A percentile compares a stretch with the other conserved stretches of the same genome.
Conservation (phyloP, 163 green algal genomes). For the Chlamydomonas reinhardtii region DNA sequence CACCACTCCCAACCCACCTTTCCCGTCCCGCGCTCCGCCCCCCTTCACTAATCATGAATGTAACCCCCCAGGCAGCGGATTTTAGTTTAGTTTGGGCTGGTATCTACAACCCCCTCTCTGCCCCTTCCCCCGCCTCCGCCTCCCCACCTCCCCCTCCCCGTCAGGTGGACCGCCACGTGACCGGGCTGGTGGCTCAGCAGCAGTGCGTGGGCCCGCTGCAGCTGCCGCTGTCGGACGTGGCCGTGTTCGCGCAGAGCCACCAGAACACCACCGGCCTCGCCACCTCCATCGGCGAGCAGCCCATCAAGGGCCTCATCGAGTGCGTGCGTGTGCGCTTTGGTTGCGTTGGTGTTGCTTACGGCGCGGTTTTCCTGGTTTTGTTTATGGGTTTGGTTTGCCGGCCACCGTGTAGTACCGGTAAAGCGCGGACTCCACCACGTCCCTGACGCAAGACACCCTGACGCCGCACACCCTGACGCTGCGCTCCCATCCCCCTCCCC, state of each 20-base stretch:
- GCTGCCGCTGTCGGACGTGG: conserved; percentile 93
- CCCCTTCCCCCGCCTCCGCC: neutral
- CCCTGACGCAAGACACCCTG: no score
- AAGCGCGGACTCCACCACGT: no score
- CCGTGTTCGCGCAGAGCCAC: conserved; percentile 93
- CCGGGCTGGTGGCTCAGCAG: conserved; percentile 97
- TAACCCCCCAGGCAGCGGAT: no score
- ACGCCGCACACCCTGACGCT: neutral
- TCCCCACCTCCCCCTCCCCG: neutral
- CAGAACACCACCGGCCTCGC: conserved; percentile 84
- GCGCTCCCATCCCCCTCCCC: neutral
- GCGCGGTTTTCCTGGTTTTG: no score
- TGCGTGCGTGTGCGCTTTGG: no score
- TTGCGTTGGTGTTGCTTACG: no score
- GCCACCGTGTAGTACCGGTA: no score
- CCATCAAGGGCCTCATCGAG: conserved; percentile 95
- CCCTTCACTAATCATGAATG: no score
- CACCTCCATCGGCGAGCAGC: conserved; percentile 96
- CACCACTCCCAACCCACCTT: neutral
- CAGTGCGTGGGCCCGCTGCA: conserved; percentile 97
- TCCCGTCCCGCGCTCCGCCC: no score
- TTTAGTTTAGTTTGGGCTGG: no score
- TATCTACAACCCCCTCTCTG: neutral
- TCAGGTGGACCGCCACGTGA: conserved; percentile 92
- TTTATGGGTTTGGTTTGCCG: no score